These are phyloP conservation scores for Aspergillus transmontanensis DNA, from an alignment of 2,329 filamentous ascomycete species.

Conservation along the genomic window DNA sequence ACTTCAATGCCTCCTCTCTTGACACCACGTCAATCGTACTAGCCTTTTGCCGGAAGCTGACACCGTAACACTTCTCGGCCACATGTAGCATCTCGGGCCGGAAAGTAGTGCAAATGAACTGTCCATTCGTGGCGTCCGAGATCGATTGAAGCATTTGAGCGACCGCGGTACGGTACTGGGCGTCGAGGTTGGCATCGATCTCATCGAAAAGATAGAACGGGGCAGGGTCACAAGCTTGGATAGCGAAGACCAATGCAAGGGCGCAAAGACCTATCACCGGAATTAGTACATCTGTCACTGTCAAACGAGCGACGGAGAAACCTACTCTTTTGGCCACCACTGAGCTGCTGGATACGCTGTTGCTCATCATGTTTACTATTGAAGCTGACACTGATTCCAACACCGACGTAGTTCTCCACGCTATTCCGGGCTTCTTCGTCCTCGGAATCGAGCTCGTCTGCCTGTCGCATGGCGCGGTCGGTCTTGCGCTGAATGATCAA, in stretches of 20 bases:
- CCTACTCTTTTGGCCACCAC: conserved; percentile 95
- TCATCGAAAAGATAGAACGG: conserved; percentile 99
- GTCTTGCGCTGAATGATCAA: conserved; percentile 90
- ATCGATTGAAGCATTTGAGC: conserved; percentile 84
- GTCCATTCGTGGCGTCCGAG: conserved; percentile 60
- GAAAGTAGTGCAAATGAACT: conserved; percentile 99
- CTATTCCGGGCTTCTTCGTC: conserved; percentile 61
- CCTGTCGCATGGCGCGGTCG: conserved; percentile 66
- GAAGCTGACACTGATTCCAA: conserved; percentile 96
- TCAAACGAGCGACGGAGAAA: neutral
- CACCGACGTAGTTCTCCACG: conserved; percentile 94
- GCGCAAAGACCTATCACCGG: conserved; percentile 74
- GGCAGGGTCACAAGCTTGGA: conserved; percentile 94
- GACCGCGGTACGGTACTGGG: conserved; percentile 95
- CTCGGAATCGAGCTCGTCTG: conserved; percentile 69
- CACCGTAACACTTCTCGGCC: conserved; percentile 96
- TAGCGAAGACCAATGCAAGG: conserved; percentile 97
- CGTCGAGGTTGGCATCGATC: conserved; percentile 96
- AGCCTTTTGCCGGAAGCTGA: conserved; percentile 88
- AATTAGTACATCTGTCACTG: neutral
- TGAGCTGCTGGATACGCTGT: conserved; percentile 95
- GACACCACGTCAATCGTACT: conserved; percentile 90
- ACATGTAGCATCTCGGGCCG: conserved; percentile 93
- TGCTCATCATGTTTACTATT: conserved; percentile 99
- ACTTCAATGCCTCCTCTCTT: conserved; percentile 83